phyloP scores from a whole-genome alignment of 371 early-diverging fungal genomes.

The Funneliformis caledonium region DNA sequence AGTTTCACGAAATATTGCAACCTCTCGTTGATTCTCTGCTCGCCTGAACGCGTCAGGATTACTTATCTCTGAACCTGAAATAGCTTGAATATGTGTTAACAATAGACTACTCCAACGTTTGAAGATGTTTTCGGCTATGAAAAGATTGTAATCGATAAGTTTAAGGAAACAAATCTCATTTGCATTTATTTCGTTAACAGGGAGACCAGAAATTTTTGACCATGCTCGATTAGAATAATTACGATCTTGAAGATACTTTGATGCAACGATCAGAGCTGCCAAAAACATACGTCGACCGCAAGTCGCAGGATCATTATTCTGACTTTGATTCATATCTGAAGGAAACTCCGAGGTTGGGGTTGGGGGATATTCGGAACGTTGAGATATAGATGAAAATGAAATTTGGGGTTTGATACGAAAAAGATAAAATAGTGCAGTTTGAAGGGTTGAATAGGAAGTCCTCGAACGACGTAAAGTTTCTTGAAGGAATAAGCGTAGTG shows the following conservation, averaged over 20 bases:
- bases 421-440: constrained; percentile 74
- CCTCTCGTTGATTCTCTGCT: constrained; percentile 26
- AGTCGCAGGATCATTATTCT: constrained; percentile 55
- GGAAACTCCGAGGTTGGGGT: constrained; percentile 13
- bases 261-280: constrained; percentile 77
- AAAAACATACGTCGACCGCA: constrained; percentile 85
- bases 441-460: constrained; percentile 80
- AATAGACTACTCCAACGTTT: constrained; percentile 40
- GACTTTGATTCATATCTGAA: constrained; percentile 41
- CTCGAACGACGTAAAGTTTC: constrained; percentile 78
- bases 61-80: constrained; percentile 31
- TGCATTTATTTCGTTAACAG: constrained; percentile 70
- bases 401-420: constrained; percentile 57
- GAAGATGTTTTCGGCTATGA: constrained; percentile 64
- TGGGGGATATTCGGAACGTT: constrained; percentile 9
- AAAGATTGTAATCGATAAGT: constrained; percentile 75
- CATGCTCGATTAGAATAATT: constrained; percentile 84
- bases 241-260: constrained; percentile 80
- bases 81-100: constrained; percentile 37
- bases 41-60: constrained; percentile 31
- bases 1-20: constrained; percentile 27
- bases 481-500: constrained; percentile 73
- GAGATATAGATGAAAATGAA: constrained; percentile 30
- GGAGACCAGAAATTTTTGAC: constrained; percentile 77
- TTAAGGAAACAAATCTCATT: constrained; percentile 75